Base-by-base conservation (phyloP, 2,329 filamentous ascomycete genomes). In the Aspergillus japonicus region DNA sequence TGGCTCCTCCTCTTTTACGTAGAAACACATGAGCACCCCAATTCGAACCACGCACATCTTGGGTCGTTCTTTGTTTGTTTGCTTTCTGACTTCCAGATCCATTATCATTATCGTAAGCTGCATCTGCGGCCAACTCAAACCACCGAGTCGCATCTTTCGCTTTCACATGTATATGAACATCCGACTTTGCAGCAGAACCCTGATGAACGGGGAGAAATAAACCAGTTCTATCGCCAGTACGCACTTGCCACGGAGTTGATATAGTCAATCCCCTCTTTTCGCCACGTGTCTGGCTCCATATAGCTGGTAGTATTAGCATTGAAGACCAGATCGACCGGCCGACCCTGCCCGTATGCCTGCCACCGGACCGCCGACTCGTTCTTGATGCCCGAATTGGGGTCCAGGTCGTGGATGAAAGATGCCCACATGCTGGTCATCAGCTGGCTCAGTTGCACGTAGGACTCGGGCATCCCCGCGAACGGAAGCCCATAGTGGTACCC, bases 381-480 rank as follows among this genome's bases (percentile, higher is more conserved):
- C 19, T 64, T 64, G 33, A 62, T 59, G 23, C 67, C 68, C 59
- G 70, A 61, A 60, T 80, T 82, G 23, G 82, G 82, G 67, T 82
- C 73, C 21, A 77, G 68, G 49, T 73, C 74, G 52, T 78, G 71
- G 54, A 83, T 76, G 62, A 85, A 85, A 4, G 74, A 75, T 24
- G 80, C 77, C 83, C 83, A 85, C 75, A 81, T 81, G 53, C 75
- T 72, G 50, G 76, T 77, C 79, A 85, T 84, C 64, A 80, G 68
- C 48, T 77, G 69, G 16, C 81, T 78, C 23, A 85, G 71, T 5
- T 71, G 64, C 11, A 73, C 59, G 60, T 77, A 82, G 1, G 75
- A 76, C 54, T 77, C 67, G 1, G 81, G 77, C 66, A 77, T 73
- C 52, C 73, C 73, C 26, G 64, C 74, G 57, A 77, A 77, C 2